Evolutionary conservation across 176 grass and related monocot species (phyloP), one percentile per base, ranked within the genome.

Genomic region (Ensete glaucum): DNA sequence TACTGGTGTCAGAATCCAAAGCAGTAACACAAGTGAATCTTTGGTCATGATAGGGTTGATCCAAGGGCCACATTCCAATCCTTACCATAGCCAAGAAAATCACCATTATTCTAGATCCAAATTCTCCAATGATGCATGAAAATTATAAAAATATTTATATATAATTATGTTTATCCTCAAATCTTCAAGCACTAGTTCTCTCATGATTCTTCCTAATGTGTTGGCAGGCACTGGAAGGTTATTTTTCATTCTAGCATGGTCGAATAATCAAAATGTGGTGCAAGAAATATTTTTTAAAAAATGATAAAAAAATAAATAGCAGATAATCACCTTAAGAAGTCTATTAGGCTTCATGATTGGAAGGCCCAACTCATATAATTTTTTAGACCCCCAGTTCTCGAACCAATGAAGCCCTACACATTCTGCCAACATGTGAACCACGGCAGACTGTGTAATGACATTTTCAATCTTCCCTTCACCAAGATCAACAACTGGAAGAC

Each of bases 381-480:
- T 91, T 72, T 94, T 99, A 34, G 80, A 91, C 62, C 91, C 96
- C 91, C 91, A 99, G 76, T 75, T 93, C 74, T 99, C 96, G 74
- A 99, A 99, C 96, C 91, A 99, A 34, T 85, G 77, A 82, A 91
- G 86, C 16, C 88, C 96, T 79, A 85, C 91, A 83, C 96, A 99
- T 80, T 99, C 96, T 64, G 86, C 96, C 68, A 99, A 88, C 86
- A 99, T 99, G 82, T 99, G 96, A 57, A 99, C 85, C 8, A 95
- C 91, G 0, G 79, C 86, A 66, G 96, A 94, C 70, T 99, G 96
- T 26, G 96, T 99, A 64, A 95, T 81, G 63, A 99, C 88, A 84
- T 99, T 99, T 80, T 89, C 96, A 55, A 99, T 91, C 72, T 88
- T 87, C 76, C 92, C 88, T 80, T 88, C 82, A n/a, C 82, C 86